Base-by-base conservation (phyloP, 192 early-diverging fungal genomes). In the Coemansia aciculifera region DNA sequence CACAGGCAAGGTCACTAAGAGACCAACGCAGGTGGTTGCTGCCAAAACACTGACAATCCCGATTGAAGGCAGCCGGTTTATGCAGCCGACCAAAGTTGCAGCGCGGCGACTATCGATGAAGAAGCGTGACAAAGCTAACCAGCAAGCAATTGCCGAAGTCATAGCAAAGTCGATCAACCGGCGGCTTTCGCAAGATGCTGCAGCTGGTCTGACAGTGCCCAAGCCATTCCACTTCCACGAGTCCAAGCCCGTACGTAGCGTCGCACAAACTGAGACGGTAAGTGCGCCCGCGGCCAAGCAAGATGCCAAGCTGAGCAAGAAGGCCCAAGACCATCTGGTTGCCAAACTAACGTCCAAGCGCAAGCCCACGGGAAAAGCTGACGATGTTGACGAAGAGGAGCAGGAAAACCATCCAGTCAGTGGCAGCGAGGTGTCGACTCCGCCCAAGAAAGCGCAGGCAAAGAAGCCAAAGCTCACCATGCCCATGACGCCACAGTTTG, bases 401-500 rank as follows among this genome's bases (percentile, higher is more conserved):
- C 36, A 64, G 38, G 34, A 65, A 19, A 38, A 63, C 11, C 60
- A 24, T 9, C 8, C 54, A 57, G 54, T 57, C 29, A 15, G 46
- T 19, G 19, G 54, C 29, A 34, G 15, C 54, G 54, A 57, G 29
- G 31, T 57, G 6, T 29, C 54, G 54, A 56, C 73, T 7, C 62
- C 51, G 31, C 73, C 51, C 13, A 72, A 43, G 39, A 59, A 60
- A 21, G 48, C 43, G 36, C 1, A 44, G 5, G 52, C 65, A 21
- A 69, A 60, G 62, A 73, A 60, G 62, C 56, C 67, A 10, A 63
- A 57, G 51, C 65, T 71, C 7, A 81, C 79, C 0, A 59, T 81
- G 21, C 79, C 79, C 11, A 68, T 65, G 63, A 81, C 79, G 13
- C 79, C 79, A 3, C 79, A 76, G 52, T 81, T 81, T 65, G 79